These are phyloP conservation scores for Bacterosira constricta DNA, from an alignment of 108 stramenopile species.

Conservation along the genomic window DNA sequence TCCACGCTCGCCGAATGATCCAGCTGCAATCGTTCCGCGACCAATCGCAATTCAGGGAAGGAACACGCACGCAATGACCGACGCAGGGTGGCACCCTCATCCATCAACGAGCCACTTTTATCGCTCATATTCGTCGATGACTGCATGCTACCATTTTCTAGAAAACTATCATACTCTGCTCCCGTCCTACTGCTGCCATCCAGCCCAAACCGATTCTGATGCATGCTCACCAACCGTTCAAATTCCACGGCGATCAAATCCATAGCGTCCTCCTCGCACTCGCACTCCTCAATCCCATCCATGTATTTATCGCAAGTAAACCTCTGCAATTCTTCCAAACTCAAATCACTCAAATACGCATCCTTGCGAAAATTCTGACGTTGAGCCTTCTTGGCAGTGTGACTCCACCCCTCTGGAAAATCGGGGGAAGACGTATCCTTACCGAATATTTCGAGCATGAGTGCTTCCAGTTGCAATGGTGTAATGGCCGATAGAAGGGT, in stretches of 20 bases:
- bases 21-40: conserved; percentile 36
- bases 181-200: not conserved
- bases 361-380: conserved; percentile 24
- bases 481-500: conserved; percentile 31
- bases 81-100: conserved; percentile 23
- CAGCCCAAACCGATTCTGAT: not conserved
- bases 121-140: too few species aligned
- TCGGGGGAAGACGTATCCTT: not conserved
- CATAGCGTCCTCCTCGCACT: conserved; percentile 19
- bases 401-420: conserved; percentile 1
- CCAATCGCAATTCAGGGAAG: conserved; percentile 30
- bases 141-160: too few species aligned
- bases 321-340: conserved; percentile 14
- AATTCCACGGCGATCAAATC: conserved; percentile 40
- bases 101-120: too few species aligned
- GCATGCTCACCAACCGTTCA: conserved; percentile 33
- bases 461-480: conserved; percentile 35
- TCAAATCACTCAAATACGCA: conserved; percentile 27
- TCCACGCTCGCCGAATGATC: conserved; percentile 9
- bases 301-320: conserved; percentile 21
- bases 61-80: conserved; percentile 33
- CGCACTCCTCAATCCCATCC: conserved; percentile 19
- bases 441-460: conserved; percentile 31
- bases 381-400: conserved; percentile 8
- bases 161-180: too few species aligned